Conservation (phyloP, 1,139 yeast species). For the Cylindricascospora bacillispora region DNA sequence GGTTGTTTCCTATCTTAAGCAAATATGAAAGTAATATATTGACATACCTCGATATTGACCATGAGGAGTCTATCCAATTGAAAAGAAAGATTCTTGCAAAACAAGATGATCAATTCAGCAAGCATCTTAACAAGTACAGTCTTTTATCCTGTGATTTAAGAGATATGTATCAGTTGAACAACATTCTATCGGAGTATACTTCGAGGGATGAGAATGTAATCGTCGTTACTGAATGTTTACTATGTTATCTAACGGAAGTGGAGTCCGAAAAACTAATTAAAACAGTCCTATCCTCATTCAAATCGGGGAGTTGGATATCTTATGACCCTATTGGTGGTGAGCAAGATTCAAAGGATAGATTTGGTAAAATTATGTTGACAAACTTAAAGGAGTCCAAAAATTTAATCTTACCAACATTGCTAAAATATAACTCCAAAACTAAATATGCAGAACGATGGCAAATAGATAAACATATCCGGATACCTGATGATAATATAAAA, state of each 20-base stretch:
- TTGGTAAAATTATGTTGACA: slow-evolving; percentile 71
- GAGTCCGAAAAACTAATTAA: slow-evolving; percentile 42
- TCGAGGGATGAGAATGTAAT: slow-evolving; percentile 46
- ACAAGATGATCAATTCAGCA: not conserved
- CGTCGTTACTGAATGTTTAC: slow-evolving; percentile 75
- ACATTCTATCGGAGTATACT: slow-evolving; percentile 19
- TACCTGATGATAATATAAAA: slow-evolving; percentile 20
- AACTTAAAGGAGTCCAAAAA: slow-evolving; percentile 57
- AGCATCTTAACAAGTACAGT: not conserved
- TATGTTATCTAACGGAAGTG: slow-evolving; percentile 61
- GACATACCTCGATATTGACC: slow-evolving; percentile 63
- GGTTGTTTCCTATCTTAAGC: slow-evolving; percentile 28
- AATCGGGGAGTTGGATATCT: slow-evolving; percentile 35
- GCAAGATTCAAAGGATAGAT: slow-evolving; percentile 40
- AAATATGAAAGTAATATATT: slow-evolving; percentile 10
- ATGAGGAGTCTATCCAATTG: slow-evolving; percentile 44
- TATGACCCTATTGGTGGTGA: slow-evolving; percentile 76
- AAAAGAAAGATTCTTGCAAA: slow-evolving; percentile 37
- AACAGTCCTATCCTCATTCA: slow-evolving; percentile 25
- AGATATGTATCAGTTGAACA: slow-evolving; percentile 9
- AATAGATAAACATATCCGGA: slow-evolving; percentile 1
- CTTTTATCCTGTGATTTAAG: slow-evolving; percentile 20
- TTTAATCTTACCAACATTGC: slow-evolving; percentile 53
- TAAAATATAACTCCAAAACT: slow-evolving; percentile 36
- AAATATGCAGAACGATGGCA: slow-evolving; percentile 33